A percentile compares a stretch with the other conserved stretches of the same genome.
phyloP scores from a whole-genome alignment of 805 yeast species.

The Starmerella scarabaei region DNA sequence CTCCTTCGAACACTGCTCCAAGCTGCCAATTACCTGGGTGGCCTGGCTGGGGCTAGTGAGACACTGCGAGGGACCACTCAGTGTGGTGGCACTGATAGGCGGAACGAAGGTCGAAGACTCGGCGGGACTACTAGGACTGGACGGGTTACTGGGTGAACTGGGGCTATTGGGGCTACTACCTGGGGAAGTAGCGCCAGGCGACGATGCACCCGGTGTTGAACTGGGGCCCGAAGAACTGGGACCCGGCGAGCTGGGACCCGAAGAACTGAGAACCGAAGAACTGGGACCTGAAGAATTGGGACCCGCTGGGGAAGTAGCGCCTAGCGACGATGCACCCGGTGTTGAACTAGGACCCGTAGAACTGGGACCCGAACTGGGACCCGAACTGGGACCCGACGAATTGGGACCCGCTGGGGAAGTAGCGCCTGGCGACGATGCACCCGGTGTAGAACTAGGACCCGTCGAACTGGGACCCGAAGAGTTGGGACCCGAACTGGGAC shows the following conservation, averaged over 20 bases:
- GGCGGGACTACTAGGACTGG: background rate
- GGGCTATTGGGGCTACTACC: background rate
- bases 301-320: background rate
- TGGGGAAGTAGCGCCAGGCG: background rate
- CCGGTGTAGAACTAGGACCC: too few relatives aligned
- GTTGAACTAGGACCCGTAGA: too few relatives aligned
- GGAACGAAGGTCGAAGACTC: too few relatives aligned
- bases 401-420: background rate
- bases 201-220: too few relatives aligned
- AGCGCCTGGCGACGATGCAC: background rate
- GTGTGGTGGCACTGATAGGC: background rate
- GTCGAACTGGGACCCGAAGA: too few relatives aligned
- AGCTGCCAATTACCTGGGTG: background rate
- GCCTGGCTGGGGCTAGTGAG: background rate
- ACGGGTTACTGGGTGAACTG: background rate
- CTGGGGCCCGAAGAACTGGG: too few relatives aligned
- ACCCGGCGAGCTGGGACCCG: too few relatives aligned
- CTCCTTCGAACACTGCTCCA: background rate
- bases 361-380: background rate
- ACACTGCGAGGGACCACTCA: background rate
- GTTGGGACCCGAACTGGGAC: too few relatives aligned
- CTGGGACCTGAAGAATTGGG: too few relatives aligned
- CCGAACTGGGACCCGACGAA: background rate
- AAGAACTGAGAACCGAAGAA: too few relatives aligned
- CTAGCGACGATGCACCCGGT: too few relatives aligned